Conservation (phyloP, 2,329 filamentous ascomycete genomes). For the Scedosporium apiospermum region DNA sequence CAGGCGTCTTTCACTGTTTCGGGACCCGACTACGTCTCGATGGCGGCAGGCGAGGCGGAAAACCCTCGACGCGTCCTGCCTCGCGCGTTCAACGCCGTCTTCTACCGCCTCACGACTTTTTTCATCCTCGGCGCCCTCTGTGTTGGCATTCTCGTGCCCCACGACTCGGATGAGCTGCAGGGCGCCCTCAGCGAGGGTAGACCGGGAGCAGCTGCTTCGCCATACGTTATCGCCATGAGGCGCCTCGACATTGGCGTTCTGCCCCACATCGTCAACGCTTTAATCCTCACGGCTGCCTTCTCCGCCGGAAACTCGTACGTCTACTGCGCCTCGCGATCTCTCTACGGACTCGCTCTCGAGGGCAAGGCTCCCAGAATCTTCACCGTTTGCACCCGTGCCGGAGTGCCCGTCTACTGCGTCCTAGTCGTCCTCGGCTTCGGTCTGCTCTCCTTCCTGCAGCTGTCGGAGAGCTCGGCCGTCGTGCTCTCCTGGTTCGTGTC, state of each 20-base stretch:
- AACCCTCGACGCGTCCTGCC: slow-evolving; percentile 63
- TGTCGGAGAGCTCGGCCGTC: slow-evolving; percentile 54
- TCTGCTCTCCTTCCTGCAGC: slow-evolving; percentile 63
- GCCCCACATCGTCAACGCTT: slow-evolving; percentile 64
- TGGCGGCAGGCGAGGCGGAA: slow-evolving; percentile 62
- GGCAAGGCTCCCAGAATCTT: slow-evolving; percentile 55
- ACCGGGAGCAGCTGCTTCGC: slow-evolving; percentile 60
- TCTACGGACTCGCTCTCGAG: slow-evolving; percentile 60
- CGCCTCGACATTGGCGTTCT: slow-evolving; percentile 52
- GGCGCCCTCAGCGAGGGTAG: slow-evolving; percentile 48
- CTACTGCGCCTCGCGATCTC: slow-evolving; percentile 58
- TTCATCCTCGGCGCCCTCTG: slow-evolving; percentile 66
- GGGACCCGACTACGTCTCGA: slow-evolving; percentile 58
- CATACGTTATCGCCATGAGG: slow-evolving; percentile 60
- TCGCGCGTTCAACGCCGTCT: slow-evolving; percentile 67
- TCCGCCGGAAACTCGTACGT: slow-evolving; percentile 57
- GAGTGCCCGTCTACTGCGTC: slow-evolving; percentile 70
- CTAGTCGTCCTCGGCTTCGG: slow-evolving; percentile 55
- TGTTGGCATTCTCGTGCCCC: slow-evolving; percentile 63
- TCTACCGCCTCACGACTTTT: slow-evolving; percentile 67
- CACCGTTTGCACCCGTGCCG: slow-evolving; percentile 48
- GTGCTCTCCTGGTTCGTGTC: slow-evolving; percentile 67
- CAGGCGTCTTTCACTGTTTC: slow-evolving; percentile 59
- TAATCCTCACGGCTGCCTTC: slow-evolving; percentile 57
- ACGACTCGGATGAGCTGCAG: slow-evolving; percentile 53